These are phyloP conservation scores for Apiotrichum gracile DNA, from an alignment of 1,284 basidiomycete species.

Conservation along the genomic window DNA sequence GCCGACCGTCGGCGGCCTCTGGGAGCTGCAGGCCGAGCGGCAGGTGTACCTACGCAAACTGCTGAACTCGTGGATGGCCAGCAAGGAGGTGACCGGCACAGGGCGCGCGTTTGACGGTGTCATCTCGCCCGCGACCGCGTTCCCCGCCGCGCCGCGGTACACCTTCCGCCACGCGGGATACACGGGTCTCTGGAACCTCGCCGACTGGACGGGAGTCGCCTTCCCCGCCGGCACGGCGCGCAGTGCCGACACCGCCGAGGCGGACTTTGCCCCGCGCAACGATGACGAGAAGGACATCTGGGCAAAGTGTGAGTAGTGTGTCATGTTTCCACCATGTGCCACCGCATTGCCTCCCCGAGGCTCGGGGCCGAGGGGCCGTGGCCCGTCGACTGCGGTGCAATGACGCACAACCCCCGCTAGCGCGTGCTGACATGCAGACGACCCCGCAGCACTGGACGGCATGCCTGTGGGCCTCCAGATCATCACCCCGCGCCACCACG, in stretches of 20 bases:
- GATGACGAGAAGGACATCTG: constrained; percentile 51
- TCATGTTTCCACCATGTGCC: too few relatives aligned
- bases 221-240: constrained; percentile 60
- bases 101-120: constrained; percentile 16
- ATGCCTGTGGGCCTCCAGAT: constrained; percentile 62
- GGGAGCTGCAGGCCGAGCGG: constrained; percentile 11
- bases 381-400: too few relatives aligned
- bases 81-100: constrained; percentile 5
- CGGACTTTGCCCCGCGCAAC: constrained; percentile 47
- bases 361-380: too few relatives aligned
- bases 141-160: constrained; percentile 6
- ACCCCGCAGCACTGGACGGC: constrained; percentile 54
- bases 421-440: constrained; percentile 49
- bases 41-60: constrained; percentile 10
- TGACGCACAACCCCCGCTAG: too few relatives aligned
- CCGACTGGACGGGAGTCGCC: constrained; percentile 57
- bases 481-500: constrained; percentile 57
- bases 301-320: constrained; percentile 52
- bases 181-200: constrained; percentile 16
- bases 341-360: too few relatives aligned
- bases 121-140: constrained; percentile 8
- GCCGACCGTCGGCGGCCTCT: constrained; percentile 9
- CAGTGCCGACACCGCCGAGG: constrained; percentile 47
- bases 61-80: constrained; percentile 5
- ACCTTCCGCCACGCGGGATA: constrained; percentile 12